Conservation (phyloP, 768 basidiomycete species). For the Phlegmacium glaucopus region DNA sequence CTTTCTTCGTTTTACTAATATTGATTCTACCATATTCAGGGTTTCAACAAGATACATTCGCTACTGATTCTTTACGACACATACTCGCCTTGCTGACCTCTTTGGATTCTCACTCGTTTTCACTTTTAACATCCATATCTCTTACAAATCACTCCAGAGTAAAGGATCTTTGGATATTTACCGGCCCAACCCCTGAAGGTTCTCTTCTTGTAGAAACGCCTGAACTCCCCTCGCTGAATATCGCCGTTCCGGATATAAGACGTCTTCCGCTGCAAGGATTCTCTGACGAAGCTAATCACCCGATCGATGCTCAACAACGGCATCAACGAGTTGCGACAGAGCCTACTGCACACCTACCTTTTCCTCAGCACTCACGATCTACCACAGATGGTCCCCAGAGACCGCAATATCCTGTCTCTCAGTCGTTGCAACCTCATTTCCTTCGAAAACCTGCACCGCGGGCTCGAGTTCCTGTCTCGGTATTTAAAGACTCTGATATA, state of each 20-base stretch:
- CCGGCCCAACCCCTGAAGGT: slow-evolving; percentile 43
- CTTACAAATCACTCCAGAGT: slow-evolving; percentile 67
- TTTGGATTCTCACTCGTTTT: slow-evolving; percentile 65
- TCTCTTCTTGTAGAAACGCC: slow-evolving; percentile 9
- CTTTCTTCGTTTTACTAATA: background rate
- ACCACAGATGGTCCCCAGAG: slow-evolving; percentile 17
- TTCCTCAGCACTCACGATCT: slow-evolving; percentile 19
- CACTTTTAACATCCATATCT: slow-evolving; percentile 67
- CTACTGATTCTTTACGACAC: slow-evolving; percentile 68
- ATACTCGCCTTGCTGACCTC: slow-evolving; percentile 65
- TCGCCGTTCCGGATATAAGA: background rate
- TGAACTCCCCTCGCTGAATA: slow-evolving; percentile 15
- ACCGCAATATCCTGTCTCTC: slow-evolving; percentile 17
- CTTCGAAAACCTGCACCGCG: slow-evolving; percentile 63
- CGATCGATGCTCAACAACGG: slow-evolving; percentile 14
- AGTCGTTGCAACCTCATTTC: slow-evolving; percentile 32
- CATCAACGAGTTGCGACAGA: slow-evolving; percentile 38
- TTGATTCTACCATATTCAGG: slow-evolving; percentile 34
- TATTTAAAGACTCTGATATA: slow-evolving; percentile 40
- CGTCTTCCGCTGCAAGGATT: background rate
- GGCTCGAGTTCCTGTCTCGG: slow-evolving; percentile 60
- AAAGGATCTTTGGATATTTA: slow-evolving; percentile 79
- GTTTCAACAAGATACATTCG: slow-evolving; percentile 76
- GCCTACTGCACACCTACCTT: slow-evolving; percentile 19
- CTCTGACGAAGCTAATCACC: slow-evolving; percentile 5